A percentile compares a stretch with the other conserved stretches of the same genome.
phyloP scores from a whole-genome alignment of 129 eudicot species.

The Saposhnikovia divaricata region DNA sequence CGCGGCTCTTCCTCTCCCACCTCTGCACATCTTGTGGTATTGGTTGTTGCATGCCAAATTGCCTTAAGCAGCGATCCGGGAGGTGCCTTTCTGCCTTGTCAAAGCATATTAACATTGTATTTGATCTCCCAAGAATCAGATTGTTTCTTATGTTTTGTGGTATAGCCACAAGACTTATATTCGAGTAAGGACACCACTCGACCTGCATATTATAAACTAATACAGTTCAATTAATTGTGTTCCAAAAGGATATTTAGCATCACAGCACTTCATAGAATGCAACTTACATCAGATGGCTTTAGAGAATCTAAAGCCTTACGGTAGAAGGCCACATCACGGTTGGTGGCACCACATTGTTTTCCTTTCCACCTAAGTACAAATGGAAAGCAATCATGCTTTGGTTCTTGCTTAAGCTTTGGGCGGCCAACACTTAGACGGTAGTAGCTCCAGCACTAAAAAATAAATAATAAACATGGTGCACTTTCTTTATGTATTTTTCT shows the following conservation, averaged over 20 bases:
- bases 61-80: constrained; percentile 93
- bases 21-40: constrained; percentile 74
- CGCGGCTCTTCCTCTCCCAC: constrained; percentile 98
- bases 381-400: constrained; percentile 79
- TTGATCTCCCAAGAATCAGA: constrained; percentile 79
- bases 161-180: constrained; percentile 42
- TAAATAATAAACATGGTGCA: not conserved
- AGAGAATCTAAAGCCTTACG: constrained; percentile 84
- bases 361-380: constrained; percentile 98
- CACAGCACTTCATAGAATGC: not conserved
- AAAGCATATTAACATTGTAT: constrained; percentile 88
- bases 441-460: constrained; percentile 95
- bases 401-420: constrained; percentile 83
- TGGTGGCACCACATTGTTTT: constrained; percentile 87
- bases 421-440: constrained; percentile 89
- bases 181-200: constrained; percentile 77
- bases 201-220: constrained; percentile 36
- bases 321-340: constrained; percentile 82
- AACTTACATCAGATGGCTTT: constrained; percentile 76
- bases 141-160: constrained; percentile 59
- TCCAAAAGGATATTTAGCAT: not conserved
- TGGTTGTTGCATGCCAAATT: constrained; percentile 70
- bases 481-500: not conserved
- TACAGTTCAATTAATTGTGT: not conserved
- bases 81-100: constrained; percentile 98